A percentile compares a stretch with the other conserved stretches of the same genome.
These are phyloP conservation scores for Madurella fahalii DNA, from an alignment of 2,329 filamentous ascomycete genomes.

Conservation along the genomic window DNA sequence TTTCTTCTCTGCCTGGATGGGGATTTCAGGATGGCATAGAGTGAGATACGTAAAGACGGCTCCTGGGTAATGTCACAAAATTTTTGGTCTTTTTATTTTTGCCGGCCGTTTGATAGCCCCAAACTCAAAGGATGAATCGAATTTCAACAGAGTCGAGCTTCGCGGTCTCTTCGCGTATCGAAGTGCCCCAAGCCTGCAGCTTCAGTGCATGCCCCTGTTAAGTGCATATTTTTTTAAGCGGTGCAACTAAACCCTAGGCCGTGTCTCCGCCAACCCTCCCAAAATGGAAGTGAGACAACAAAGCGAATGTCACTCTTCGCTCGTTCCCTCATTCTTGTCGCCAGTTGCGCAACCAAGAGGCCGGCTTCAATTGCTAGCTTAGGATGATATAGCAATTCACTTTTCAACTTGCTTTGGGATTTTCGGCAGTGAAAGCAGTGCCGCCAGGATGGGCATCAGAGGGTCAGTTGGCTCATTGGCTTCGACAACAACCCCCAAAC, in stretches of 20 bases:
- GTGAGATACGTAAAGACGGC: too few species aligned
- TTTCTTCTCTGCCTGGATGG: not conserved
- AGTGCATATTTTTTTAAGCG: not conserved
- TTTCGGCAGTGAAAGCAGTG: not conserved
- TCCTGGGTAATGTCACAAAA: not conserved
- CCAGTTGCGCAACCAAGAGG: not conserved
- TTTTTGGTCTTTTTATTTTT: not conserved
- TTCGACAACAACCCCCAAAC: not conserved
- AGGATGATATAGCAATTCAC: not conserved
- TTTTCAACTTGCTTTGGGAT: not conserved
- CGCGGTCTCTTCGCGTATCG: too few species aligned
- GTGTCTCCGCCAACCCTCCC: constrained; percentile 22
- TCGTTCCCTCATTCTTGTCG: not conserved
- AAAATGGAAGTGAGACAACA: constrained; percentile 32
- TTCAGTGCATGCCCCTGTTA: not conserved
- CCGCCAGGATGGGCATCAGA: constrained; percentile 58
- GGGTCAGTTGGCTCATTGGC: constrained; percentile 40
- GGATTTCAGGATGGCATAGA: too few species aligned
- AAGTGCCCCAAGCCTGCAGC: too few species aligned
- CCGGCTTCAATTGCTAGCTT: not conserved
- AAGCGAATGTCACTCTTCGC: constrained; percentile 5
- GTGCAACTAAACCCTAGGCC: constrained; percentile 9
- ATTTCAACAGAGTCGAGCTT: not conserved
- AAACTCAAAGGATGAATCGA: not conserved
- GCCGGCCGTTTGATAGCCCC: not conserved